phyloP scores from a whole-genome alignment of 2,329 filamentous ascomycete species.

The Aureobasidium sp. region DNA sequence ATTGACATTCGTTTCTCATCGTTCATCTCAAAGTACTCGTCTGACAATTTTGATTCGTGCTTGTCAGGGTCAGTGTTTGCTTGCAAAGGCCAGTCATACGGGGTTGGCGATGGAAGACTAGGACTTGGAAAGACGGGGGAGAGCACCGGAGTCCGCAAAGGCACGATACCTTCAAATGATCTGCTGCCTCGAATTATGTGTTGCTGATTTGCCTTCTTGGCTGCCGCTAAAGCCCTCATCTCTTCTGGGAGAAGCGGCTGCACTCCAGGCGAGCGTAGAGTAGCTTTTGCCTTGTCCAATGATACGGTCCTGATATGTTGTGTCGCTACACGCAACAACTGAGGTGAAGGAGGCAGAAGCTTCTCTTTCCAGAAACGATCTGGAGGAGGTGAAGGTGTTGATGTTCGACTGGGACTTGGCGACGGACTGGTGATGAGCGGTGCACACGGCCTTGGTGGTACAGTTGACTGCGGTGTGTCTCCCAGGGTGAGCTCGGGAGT shows the following conservation, averaged over 20 bases:
- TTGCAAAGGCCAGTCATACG: background rate
- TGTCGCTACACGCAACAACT: background rate
- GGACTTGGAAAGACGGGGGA: background rate
- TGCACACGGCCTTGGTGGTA: background rate
- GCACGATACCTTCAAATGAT: background rate
- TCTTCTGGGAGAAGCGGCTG: slow-evolving; percentile 6
- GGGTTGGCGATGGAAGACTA: background rate
- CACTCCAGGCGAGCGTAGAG: background rate
- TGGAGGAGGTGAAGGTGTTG: background rate
- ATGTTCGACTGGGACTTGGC: background rate
- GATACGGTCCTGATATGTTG: slow-evolving; percentile 10
- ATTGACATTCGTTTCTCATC: background rate
- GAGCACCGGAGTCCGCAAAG: background rate
- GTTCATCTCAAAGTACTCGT: background rate
- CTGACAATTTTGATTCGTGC: background rate
- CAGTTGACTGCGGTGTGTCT: background rate
- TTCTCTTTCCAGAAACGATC: background rate
- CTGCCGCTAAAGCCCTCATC: background rate
- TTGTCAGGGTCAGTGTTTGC: background rate
- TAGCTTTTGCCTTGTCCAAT: slow-evolving; percentile 6
- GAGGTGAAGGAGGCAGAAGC: background rate
- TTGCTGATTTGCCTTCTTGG: background rate
- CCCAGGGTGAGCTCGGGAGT: slow-evolving; percentile 4
- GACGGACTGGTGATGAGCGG: slow-evolving; percentile 9
- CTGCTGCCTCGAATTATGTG: background rate